Conservation (phyloP, 306 rosid genomes). For the Boehmeria nivea region DNA sequence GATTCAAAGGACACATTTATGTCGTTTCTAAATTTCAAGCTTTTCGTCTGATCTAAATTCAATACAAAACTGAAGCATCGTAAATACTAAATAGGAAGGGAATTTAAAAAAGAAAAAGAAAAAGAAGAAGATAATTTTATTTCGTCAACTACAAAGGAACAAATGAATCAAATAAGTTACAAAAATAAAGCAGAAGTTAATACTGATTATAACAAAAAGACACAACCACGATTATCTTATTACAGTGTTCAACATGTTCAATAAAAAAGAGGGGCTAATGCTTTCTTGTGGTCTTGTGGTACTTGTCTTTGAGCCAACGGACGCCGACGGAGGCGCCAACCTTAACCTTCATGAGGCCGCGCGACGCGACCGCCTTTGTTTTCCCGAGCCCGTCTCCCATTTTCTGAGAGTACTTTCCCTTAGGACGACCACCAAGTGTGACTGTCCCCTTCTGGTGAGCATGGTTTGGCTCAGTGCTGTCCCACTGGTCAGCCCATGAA, state of each 20-base stretch:
- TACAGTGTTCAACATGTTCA: background rate
- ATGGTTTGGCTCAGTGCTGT: background rate
- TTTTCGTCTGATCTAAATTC: too few relatives aligned
- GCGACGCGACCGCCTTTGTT: constrained; percentile 27
- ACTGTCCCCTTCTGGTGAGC: background rate
- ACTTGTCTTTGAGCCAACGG: constrained; percentile 36
- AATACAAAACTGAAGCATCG: too few relatives aligned
- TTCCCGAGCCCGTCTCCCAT: constrained; percentile 23
- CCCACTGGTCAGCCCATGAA: constrained; percentile 32
- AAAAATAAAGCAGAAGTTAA: background rate
- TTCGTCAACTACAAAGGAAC: background rate
- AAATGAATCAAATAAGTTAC: background rate
- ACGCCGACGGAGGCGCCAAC: constrained; percentile 19
- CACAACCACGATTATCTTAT: background rate
- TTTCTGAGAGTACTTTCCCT: constrained; percentile 16
- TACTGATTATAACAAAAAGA: background rate
- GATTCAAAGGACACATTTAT: too few relatives aligned
- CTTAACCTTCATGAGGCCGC: constrained; percentile 30
- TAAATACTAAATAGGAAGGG: background rate
- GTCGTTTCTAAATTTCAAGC: too few relatives aligned
- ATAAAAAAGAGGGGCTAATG: background rate
- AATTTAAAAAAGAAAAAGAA: too few relatives aligned
- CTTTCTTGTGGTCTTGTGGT: constrained; percentile 27
- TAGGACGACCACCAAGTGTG: constrained; percentile 6
- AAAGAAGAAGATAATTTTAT: background rate